Conservation (phyloP, 805 yeast species). For the Saturnispora dispora region DNA sequence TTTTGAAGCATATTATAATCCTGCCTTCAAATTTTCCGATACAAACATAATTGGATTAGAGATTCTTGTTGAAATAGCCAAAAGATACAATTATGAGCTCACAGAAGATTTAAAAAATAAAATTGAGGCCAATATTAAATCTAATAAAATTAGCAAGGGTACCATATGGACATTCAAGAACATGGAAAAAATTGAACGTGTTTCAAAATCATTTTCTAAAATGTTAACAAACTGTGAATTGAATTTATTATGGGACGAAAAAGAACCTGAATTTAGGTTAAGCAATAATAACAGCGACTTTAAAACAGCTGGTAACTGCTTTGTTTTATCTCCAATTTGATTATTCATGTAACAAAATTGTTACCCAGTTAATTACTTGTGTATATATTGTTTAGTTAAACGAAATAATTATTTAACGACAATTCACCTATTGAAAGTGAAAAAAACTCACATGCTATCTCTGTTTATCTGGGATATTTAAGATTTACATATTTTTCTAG, state of each 20-base stretch:
- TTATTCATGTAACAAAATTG: background rate
- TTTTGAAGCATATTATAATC: background rate
- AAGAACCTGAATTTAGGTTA: background rate
- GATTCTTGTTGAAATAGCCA: background rate
- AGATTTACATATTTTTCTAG: too few species aligned
- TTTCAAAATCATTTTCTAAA: background rate
- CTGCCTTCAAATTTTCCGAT: background rate
- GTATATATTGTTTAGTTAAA: background rate
- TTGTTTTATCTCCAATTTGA: background rate
- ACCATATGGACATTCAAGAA: background rate
- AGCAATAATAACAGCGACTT: background rate
- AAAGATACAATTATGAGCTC: background rate
- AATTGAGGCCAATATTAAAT: background rate
- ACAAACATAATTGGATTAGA: slow-evolving; percentile 3
- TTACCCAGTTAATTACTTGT: background rate
- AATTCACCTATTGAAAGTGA: too few species aligned
- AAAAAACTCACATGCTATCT: too few species aligned
- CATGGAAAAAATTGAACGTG: background rate
- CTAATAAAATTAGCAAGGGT: background rate
- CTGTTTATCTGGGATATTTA: too few species aligned
- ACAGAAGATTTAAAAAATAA: background rate
- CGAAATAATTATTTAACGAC: too few species aligned
- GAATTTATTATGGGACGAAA: background rate
- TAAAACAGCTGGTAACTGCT: slow-evolving; percentile 1
- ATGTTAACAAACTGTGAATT: background rate